Percentiles rank a stretch among this genome's conserved stretches.
Conservation (phyloP, 805 yeast species). For the Maudiozyma barnettii region DNA sequence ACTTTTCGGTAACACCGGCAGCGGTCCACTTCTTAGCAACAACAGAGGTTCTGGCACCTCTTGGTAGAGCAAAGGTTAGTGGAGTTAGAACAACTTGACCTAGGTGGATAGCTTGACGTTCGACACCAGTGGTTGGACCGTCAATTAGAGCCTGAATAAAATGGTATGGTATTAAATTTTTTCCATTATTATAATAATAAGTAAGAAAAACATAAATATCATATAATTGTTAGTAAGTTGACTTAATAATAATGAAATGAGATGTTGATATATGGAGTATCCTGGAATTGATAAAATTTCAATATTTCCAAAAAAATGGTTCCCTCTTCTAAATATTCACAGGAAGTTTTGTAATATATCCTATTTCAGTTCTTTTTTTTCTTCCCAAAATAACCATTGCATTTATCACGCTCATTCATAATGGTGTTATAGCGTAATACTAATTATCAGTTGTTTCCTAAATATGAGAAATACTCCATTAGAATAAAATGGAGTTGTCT, state of each 20-base stretch:
- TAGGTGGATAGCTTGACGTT: slow-evolving; percentile 86
- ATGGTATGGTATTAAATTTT: slow-evolving; percentile 1
- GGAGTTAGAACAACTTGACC: slow-evolving; percentile 90
- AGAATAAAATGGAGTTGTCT: too few relatives aligned
- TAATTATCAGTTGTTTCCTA: too few relatives aligned
- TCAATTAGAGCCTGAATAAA: slow-evolving; percentile 70
- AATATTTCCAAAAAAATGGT: too few relatives aligned
- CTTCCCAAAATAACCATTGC: too few relatives aligned
- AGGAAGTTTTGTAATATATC: too few relatives aligned
- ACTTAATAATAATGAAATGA: background rate
- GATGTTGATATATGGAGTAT: background rate
- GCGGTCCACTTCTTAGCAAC: slow-evolving; percentile 91
- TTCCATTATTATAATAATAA: background rate
- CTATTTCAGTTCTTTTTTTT: too few relatives aligned
- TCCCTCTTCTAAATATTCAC: too few relatives aligned
- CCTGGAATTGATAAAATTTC: too few relatives aligned
- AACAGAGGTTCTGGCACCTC: slow-evolving; percentile 83
- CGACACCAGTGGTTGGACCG: slow-evolving; percentile 84
- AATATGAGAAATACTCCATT: too few relatives aligned
- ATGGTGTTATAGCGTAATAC: too few relatives aligned
- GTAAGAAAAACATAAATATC: background rate
- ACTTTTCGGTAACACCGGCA: slow-evolving; percentile 77
- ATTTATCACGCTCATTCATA: background rate
- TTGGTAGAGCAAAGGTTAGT: slow-evolving; percentile 80
- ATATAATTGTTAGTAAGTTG: slow-evolving; percentile 1